A percentile compares a stretch with the other conserved stretches of the same genome.
Evolutionary conservation across 371 early-diverging fungal genomes (phyloP).

Genomic region (Neoconidiobolus thromboides): DNA sequence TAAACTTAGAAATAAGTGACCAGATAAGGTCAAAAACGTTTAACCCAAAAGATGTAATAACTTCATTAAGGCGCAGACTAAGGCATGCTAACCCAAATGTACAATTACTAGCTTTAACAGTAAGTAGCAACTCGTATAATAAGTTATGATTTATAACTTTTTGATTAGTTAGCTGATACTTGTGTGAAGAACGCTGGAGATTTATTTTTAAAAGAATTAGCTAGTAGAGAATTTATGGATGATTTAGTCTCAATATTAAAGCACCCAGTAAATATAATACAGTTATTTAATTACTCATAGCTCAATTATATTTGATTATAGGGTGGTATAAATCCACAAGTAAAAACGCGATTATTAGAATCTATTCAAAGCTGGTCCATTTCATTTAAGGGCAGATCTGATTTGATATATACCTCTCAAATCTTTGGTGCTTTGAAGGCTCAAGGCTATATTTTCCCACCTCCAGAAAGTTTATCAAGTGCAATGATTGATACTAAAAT

Average conservation of each 20-base stretch:
- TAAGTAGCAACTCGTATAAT: constrained; percentile 14
- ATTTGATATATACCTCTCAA: constrained; percentile 51
- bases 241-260: constrained; percentile 42
- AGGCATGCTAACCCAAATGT: constrained; percentile 81
- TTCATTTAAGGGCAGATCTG: constrained; percentile 49
- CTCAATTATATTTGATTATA: constrained; percentile 7
- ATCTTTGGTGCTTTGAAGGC: constrained; percentile 51
- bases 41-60: constrained; percentile 51
- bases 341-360: constrained; percentile 45
- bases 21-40: constrained; percentile 72
- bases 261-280: constrained; percentile 21
- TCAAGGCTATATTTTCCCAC: constrained; percentile 32
- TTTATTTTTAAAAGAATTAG: constrained; percentile 66
- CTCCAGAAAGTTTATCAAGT: constrained; percentile 24
- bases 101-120: constrained; percentile 65
- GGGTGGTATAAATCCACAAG: constrained; percentile 38
- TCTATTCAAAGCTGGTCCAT: constrained; percentile 77
- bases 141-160: neutral
- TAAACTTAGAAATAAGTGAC: constrained; percentile 76
- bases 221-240: constrained; percentile 78
- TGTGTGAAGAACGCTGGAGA: constrained; percentile 88
- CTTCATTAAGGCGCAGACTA: constrained; percentile 54
- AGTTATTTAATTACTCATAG: neutral
- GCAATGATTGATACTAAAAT: constrained; percentile 47
- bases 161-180: constrained; percentile 53